A percentile compares a stretch with the other conserved stretches of the same genome.
Evolutionary conservation across 805 yeast species (phyloP).

Genomic region (Ogataea paraovalis): DNA sequence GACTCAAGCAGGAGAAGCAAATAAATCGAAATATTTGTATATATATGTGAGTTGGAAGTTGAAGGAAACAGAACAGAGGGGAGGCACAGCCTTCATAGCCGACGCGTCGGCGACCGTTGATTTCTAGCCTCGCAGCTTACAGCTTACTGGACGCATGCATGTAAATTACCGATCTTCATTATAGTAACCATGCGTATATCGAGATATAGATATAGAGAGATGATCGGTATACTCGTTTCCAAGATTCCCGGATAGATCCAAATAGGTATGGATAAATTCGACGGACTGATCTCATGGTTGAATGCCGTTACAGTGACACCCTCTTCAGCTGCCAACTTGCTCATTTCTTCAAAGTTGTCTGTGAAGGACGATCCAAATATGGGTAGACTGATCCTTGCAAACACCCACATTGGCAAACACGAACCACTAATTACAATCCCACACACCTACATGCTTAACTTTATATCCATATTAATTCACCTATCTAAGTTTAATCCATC

Average conservation of each 20-base stretch:
- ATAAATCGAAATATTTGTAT: too few relatives aligned
- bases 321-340: conserved; percentile 12
- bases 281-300: conserved; percentile 32
- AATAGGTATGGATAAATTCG: conserved; percentile 8
- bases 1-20: too few relatives aligned
- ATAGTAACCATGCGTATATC: too few relatives aligned
- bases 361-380: conserved; percentile 40
- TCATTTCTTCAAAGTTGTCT: conserved; percentile 37
- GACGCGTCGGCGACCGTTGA: neutral
- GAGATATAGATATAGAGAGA: too few relatives aligned
- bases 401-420: conserved; percentile 31
- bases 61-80: too few relatives aligned
- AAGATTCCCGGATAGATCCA: too few relatives aligned
- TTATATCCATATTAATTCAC: conserved; percentile 46
- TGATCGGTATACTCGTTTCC: too few relatives aligned
- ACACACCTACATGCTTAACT: conserved; percentile 54
- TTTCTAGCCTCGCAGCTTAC: too few relatives aligned
- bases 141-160: too few relatives aligned
- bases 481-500: conserved; percentile 33
- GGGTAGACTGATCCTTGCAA: conserved; percentile 65
- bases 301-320: conserved; percentile 4
- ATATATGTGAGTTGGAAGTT: too few relatives aligned
- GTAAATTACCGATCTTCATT: too few relatives aligned
- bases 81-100: too few relatives aligned
- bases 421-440: conserved; percentile 55